phyloP scores from a whole-genome alignment of 1,284 basidiomycete species.

The Afroboletus lepidellus region DNA sequence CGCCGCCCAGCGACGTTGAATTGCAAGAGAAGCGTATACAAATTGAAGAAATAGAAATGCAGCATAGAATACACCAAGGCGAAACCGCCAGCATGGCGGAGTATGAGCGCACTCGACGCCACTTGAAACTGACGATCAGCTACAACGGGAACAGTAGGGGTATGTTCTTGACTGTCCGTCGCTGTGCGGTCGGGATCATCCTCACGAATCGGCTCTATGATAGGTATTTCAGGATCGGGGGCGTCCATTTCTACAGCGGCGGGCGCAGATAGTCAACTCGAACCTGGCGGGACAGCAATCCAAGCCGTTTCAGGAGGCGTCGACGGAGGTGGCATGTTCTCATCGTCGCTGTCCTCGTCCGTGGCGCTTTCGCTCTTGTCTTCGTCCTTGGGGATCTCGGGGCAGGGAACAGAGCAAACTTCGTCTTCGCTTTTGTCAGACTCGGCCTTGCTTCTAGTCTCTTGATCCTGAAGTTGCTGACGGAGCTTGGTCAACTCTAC shows the following conservation, averaged over 20 bases:
- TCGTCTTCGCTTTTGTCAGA: constrained; percentile 38
- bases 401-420: constrained; percentile 19
- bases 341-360: constrained; percentile 34
- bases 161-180: constrained; percentile 24
- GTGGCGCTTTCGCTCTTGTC: constrained; percentile 29
- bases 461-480: constrained; percentile 50
- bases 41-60: constrained; percentile 49
- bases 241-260: constrained; percentile 20
- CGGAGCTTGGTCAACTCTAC: constrained; percentile 43
- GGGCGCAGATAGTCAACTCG: constrained; percentile 37
- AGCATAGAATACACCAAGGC: constrained; percentile 45
- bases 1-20: constrained; percentile 32
- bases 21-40: constrained; percentile 50
- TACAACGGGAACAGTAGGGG: constrained; percentile 16
- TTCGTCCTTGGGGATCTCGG: constrained; percentile 28
- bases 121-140: constrained; percentile 21
- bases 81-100: constrained; percentile 42
- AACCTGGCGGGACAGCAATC: constrained; percentile 29
- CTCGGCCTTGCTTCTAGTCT: constrained; percentile 42
- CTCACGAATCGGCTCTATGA: constrained; percentile 27
- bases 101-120: constrained; percentile 31
- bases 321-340: constrained; percentile 29
- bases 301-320: constrained; percentile 34
- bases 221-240: constrained; percentile 13
- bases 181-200: constrained; percentile 16